These are phyloP conservation scores for Lasiodiplodia hormozganensis DNA, from an alignment of 2,329 filamentous ascomycete genomes.

Conservation along the genomic window DNA sequence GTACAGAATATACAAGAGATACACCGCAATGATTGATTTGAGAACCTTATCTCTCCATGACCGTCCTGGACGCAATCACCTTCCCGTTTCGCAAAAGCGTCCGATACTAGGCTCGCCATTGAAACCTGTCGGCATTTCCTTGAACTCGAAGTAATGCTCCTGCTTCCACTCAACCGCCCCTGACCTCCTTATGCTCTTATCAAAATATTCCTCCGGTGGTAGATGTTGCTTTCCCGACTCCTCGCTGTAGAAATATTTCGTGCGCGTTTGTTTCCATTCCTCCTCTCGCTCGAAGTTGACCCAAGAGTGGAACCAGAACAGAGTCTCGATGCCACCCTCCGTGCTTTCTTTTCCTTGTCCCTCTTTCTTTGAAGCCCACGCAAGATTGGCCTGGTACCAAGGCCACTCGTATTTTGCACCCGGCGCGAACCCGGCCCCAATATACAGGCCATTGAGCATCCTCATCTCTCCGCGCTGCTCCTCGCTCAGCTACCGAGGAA, in stretches of 20 bases:
- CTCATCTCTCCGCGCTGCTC: not conserved
- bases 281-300: not conserved
- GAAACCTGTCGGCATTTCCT: not conserved
- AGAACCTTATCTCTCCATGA: not conserved
- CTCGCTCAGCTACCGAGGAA: not conserved
- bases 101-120: not conserved
- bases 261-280: not conserved
- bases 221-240: not conserved
- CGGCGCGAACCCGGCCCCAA: not conserved
- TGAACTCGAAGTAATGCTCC: not conserved
- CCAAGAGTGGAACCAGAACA: slow-evolving; percentile 1
- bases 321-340: not conserved
- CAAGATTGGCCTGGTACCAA: not conserved
- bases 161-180: not conserved
- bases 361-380: not conserved
- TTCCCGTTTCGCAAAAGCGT: not conserved
- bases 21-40: too few relatives aligned
- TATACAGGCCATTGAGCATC: not conserved
- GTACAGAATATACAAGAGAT: too few relatives aligned
- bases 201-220: not conserved
- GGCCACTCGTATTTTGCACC: not conserved
- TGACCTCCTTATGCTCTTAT: not conserved
- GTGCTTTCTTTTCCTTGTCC: too few relatives aligned
- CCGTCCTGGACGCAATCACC: not conserved
- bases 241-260: too few relatives aligned